These are phyloP conservation scores for Phaeomoniella chlamydospora DNA, from an alignment of 2,329 filamentous ascomycete genomes.

Conservation along the genomic window DNA sequence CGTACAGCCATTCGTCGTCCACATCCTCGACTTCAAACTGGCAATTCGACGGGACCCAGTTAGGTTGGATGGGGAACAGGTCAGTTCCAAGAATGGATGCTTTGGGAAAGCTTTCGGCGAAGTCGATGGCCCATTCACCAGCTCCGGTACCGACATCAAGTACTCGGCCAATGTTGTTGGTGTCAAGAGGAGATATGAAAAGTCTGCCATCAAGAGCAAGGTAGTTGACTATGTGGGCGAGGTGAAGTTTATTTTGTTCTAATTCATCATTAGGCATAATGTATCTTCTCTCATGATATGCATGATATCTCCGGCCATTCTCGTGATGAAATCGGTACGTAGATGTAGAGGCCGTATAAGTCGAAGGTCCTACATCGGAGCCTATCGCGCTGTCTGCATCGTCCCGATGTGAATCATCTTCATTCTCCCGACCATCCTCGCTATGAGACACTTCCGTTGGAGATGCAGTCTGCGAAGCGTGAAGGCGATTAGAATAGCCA, in stretches of 20 bases:
- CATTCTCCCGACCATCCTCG: not conserved
- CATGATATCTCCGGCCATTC: slow-evolving; percentile 47
- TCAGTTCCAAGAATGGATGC: slow-evolving; percentile 31
- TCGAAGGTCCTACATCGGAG: not conserved
- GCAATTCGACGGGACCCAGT: slow-evolving; percentile 21
- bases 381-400: not conserved
- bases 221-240: slow-evolving; percentile 50
- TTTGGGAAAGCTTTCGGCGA: slow-evolving; percentile 27
- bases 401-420: not conserved
- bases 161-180: slow-evolving; percentile 30
- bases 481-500: too few species aligned
- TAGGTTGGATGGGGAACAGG: slow-evolving; percentile 25
- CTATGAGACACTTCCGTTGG: not conserved
- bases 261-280: slow-evolving; percentile 53
- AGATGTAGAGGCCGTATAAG: not conserved
- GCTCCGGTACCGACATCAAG: slow-evolving; percentile 33
- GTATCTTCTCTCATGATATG: slow-evolving; percentile 35
- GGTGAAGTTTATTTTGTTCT: slow-evolving; percentile 47
- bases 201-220: slow-evolving; percentile 21
- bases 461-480: not conserved
- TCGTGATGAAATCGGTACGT: slow-evolving; percentile 23
- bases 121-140: slow-evolving; percentile 34
- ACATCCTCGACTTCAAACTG: slow-evolving; percentile 36
- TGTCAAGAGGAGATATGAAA: slow-evolving; percentile 15
- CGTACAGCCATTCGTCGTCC: slow-evolving; percentile 32